A percentile compares a stretch with the other conserved stretches of the same genome.
Conservation (phyloP, 2,329 filamentous ascomycete genomes). For the Mycocentrospora acerina region DNA sequence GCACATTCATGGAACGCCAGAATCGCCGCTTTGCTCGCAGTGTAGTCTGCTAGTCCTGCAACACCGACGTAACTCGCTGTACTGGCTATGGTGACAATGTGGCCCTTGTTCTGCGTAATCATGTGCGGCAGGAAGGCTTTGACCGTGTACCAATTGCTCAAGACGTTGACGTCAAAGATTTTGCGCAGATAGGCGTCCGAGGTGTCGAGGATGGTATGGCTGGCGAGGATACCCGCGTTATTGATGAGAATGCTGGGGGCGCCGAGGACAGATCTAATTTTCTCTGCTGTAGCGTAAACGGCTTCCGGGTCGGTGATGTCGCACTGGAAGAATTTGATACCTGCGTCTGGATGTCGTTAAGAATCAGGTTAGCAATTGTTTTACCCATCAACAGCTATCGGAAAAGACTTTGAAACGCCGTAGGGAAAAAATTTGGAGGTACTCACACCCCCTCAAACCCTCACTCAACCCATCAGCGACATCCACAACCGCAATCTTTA, state of each 20-base stretch:
- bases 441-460: conserved; percentile 29
- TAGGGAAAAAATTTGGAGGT: no score
- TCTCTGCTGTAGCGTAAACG: conserved; percentile 26
- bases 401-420: no score
- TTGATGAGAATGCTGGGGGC: conserved; percentile 39
- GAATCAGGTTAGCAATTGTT: no score
- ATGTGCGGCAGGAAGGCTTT: conserved; percentile 41
- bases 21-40: conserved; percentile 54
- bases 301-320: conserved; percentile 35
- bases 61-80: conserved; percentile 53
- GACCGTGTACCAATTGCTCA: conserved; percentile 38
- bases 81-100: conserved; percentile 59
- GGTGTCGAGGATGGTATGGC: conserved; percentile 37
- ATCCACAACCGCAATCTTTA: conserved; percentile 39
- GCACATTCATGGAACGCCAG: conserved; percentile 56
- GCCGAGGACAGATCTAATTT: conserved; percentile 24
- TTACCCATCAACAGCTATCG: no score
- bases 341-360: conserved; percentile 21
- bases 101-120: conserved; percentile 47
- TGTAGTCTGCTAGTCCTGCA: conserved; percentile 56
- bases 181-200: conserved; percentile 31
- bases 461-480: conserved; percentile 32
- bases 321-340: conserved; percentile 35
- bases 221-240: conserved; percentile 36
- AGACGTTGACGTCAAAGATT: conserved; percentile 42